Evolutionary conservation across 441 rosid genomes (phyloP), one percentile per base, ranked within the genome.

Genomic region (Croton setiger): DNA sequence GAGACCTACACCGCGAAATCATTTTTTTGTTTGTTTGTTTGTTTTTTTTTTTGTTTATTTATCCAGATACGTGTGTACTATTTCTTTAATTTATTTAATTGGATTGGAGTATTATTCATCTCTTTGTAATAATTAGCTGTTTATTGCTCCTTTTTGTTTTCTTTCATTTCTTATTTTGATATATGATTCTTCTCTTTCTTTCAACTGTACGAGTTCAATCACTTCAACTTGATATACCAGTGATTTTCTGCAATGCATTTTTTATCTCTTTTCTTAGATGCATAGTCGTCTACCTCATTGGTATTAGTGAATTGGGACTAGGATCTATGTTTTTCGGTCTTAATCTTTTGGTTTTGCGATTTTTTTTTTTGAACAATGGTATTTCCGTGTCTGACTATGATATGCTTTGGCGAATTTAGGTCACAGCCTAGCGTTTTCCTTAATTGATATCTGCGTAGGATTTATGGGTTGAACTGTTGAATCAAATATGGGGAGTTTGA

Each of bases 401-500:
- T 51, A 18, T 51, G 18, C 45, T 67, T 63, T 51, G 57, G 65
- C 76, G 70, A 60, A 63, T 62, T 72, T 64, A 67, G 79, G 76
- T 52, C 54, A 39, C 66, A 69, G 65, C 55, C 69, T 70, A 65
- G 76, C 79, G 67, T 63, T 79, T 67, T 33, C 59, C 64, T 27
- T 41, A 53, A 71, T 60, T 55, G 49, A 66, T 11, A 7, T 64
- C 15, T 73, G 65, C 74, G 45, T 78, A 81, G 85, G 76, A 51
- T 65, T 49, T 44, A 72, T 58, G 92, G 64, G 80, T 83, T 89
- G 88, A 84, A 71, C 74, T 72, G 67, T 58, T 70, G 61, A 63
- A 66, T 63, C 63, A 58, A 85, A 78, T 83, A 86, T 80, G 72
- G 77, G 86, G 14, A 68, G 77, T 73, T 69, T 61, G 44, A 67